Percentiles rank a stretch among this genome's conserved stretches.
phyloP scores from a whole-genome alignment of 2,329 filamentous ascomycete species.

The Plenodomus tracheiphilus region DNA sequence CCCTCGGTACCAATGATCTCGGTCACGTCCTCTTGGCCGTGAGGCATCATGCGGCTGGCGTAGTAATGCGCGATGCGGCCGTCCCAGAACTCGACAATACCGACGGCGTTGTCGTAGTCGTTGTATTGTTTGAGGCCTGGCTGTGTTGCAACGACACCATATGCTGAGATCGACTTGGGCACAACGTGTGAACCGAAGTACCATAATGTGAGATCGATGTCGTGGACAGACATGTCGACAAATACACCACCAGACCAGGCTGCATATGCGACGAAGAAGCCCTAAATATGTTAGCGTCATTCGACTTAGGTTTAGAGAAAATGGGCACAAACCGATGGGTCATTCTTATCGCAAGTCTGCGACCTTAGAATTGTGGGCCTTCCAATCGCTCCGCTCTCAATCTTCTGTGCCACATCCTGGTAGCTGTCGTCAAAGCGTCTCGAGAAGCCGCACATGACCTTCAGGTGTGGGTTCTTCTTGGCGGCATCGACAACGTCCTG shows the following conservation, averaged over 20 bases:
- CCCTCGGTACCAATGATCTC: constrained; percentile 70
- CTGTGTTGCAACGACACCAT: constrained; percentile 42
- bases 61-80: constrained; percentile 52
- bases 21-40: constrained; percentile 63
- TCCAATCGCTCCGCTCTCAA: constrained; percentile 44
- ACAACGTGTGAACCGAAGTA: constrained; percentile 45
- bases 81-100: constrained; percentile 50
- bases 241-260: constrained; percentile 49
- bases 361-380: constrained; percentile 47
- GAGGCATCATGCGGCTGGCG: constrained; percentile 47
- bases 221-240: constrained; percentile 50
- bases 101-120: constrained; percentile 52
- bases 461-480: constrained; percentile 41
- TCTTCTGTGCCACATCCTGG: constrained; percentile 42
- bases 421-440: constrained; percentile 52
- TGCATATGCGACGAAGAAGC: constrained; percentile 50
- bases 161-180: constrained; percentile 44
- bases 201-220: constrained; percentile 50
- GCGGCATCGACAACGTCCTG: constrained; percentile 41
- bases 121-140: constrained; percentile 44
- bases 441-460: constrained; percentile 52
- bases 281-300: constrained; percentile 37
- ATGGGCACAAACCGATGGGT: constrained; percentile 14
- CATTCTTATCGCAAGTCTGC: constrained; percentile 48
- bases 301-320: background rate